Evolutionary conservation across 441 rosid species (phyloP).

Genomic region (Gossypium davidsonii): DNA sequence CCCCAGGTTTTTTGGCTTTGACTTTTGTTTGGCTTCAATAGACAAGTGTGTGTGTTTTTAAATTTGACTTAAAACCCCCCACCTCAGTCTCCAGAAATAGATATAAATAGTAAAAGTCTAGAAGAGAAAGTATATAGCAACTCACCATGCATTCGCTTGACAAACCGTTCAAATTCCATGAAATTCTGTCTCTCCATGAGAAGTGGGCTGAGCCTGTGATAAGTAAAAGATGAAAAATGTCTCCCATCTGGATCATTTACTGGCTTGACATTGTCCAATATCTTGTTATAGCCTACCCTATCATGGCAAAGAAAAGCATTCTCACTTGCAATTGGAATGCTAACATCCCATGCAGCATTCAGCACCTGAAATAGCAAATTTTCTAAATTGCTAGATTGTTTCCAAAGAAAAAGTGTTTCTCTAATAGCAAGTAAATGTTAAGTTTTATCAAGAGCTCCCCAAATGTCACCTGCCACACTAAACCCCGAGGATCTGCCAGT

Average conservation of each 20-base stretch:
- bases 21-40: background rate
- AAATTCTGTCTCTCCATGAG: conserved; percentile 81
- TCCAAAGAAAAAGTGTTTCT: background rate
- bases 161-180: conserved; percentile 67
- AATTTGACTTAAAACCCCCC: background rate
- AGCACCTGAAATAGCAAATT: conserved; percentile 48
- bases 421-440: conserved; percentile 8
- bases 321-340: conserved; percentile 58
- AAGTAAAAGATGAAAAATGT: conserved; percentile 66
- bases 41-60: background rate
- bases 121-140: background rate
- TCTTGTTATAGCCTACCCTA: conserved; percentile 65
- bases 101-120: background rate
- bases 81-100: background rate
- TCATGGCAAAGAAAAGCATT: conserved; percentile 70
- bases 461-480: conserved; percentile 80
- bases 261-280: conserved; percentile 68
- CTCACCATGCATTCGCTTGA: conserved; percentile 90
- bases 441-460: background rate
- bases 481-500: conserved; percentile 62
- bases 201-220: conserved; percentile 61
- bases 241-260: conserved; percentile 75
- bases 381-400: background rate
- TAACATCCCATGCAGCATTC: conserved; percentile 86
- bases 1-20: background rate